Conservation (phyloP, 352 stramenopile genomes). For the Globisporangium yorkense region DNA sequence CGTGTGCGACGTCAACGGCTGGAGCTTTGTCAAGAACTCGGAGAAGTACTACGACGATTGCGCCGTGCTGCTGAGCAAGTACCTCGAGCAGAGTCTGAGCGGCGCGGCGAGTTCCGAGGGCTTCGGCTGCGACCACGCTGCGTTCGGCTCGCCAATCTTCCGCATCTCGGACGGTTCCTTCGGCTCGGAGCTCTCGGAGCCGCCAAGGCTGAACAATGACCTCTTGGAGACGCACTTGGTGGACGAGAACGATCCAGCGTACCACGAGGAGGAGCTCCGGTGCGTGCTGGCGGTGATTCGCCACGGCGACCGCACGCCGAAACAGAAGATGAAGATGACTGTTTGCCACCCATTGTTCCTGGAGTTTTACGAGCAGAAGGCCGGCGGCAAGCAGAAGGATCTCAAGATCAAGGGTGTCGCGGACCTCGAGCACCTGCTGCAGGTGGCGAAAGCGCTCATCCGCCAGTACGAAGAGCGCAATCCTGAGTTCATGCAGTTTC, state of each 20-base stretch:
- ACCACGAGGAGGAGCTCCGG: conserved; percentile 94
- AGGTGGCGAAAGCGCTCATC: conserved; percentile 73
- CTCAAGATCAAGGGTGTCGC: conserved; percentile 85
- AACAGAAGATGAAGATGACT: conserved; percentile 99
- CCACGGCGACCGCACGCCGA: conserved; percentile 99
- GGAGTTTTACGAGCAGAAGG: conserved; percentile 63
- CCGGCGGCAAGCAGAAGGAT: conserved; percentile 58
- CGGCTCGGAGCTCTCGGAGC: conserved; percentile 56
- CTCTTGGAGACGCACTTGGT: conserved; percentile 14
- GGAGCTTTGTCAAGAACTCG: conserved; percentile 99
- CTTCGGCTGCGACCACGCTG: conserved; percentile 41
- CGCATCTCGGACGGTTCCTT: conserved; percentile 39
- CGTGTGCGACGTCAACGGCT: conserved; percentile 99
- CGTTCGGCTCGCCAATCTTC: conserved; percentile 62
- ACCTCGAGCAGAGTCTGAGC: conserved; percentile 58
- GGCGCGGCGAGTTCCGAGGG: conserved; percentile 22
- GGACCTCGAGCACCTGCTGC: conserved; percentile 72
- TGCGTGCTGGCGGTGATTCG: conserved; percentile 99
- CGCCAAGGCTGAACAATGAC: conserved; percentile 26
- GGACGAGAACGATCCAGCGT: conserved; percentile 20
- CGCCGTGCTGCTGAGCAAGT: conserved; percentile 89
- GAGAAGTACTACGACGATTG: conserved; percentile 99
- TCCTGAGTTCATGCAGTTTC: conserved; percentile 51
- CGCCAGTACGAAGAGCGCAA: conserved; percentile 57
- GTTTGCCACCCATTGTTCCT: conserved; percentile 90